Conservation (phyloP, 768 basidiomycete species). For the Melanogaster broomeanus region DNA sequence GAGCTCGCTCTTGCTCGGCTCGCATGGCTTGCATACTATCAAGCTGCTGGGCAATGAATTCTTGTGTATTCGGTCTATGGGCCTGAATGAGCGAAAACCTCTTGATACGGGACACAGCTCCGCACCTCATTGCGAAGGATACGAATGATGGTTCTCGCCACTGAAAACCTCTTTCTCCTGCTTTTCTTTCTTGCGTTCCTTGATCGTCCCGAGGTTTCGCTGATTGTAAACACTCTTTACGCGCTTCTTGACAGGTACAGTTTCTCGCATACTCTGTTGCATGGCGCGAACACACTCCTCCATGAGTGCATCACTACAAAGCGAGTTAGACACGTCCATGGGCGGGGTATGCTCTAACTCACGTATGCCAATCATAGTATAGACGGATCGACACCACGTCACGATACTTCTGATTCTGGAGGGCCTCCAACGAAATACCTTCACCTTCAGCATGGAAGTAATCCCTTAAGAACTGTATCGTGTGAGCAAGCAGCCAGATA, state of each 20-base stretch:
- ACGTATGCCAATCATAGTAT: constrained; percentile 97
- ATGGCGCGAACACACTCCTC: constrained; percentile 96
- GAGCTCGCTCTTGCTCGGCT: constrained; percentile 77
- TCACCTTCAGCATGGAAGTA: constrained; percentile 96
- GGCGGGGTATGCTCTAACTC: constrained; percentile 29
- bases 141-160: constrained; percentile 90
- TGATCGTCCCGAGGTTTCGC: constrained; percentile 95
- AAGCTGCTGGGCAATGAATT: constrained; percentile 87
- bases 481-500: constrained; percentile 1
- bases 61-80: constrained; percentile 70
- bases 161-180: constrained; percentile 73
- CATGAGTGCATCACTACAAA: constrained; percentile 73
- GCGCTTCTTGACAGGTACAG: constrained; percentile 80
- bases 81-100: constrained; percentile 3
- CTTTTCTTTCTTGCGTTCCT: constrained; percentile 87
- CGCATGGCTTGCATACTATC: constrained; percentile 82
- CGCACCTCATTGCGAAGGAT: constrained; percentile 94
- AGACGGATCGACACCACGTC: constrained; percentile 87
- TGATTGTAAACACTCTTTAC: constrained; percentile 92
- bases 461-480: constrained; percentile 79
- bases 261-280: constrained; percentile 79
- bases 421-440: constrained; percentile 78
- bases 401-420: constrained; percentile 95
- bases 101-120: background rate
- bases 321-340: constrained; percentile 5